Percentiles rank a stretch among this genome's conserved stretches.
Conservation (phyloP, 2,329 filamentous ascomycete species). For the Fusarium guadeloupense region DNA sequence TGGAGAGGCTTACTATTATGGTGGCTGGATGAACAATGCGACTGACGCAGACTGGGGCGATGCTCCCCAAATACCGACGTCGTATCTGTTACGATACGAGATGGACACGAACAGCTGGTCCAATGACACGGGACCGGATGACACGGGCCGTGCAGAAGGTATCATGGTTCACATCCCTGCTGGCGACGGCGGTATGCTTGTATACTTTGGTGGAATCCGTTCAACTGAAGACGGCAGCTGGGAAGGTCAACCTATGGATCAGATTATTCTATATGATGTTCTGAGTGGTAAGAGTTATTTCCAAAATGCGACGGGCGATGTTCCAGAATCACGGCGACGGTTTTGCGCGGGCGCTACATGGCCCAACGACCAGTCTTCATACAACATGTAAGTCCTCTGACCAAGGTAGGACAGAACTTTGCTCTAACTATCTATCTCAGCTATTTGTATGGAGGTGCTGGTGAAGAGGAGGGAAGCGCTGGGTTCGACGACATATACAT, state of each 20-base stretch:
- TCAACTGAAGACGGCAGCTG: conserved; percentile 59
- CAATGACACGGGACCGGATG: conserved; percentile 64
- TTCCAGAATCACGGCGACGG: conserved; percentile 61
- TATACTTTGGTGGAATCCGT: conserved; percentile 69
- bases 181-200: conserved; percentile 66
- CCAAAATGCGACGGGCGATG: conserved; percentile 62
- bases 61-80: conserved; percentile 57
- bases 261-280: conserved; percentile 69
- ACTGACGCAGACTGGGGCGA: conserved; percentile 61
- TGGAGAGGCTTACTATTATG: conserved; percentile 69
- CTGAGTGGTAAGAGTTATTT: conserved; percentile 66
- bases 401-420: too few relatives aligned
- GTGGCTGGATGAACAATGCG: conserved; percentile 67
- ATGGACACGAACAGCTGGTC: conserved; percentile 62
- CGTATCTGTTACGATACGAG: conserved; percentile 64
- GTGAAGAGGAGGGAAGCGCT: conserved; percentile 54
- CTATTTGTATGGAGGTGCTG: conserved; percentile 69
- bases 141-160: conserved; percentile 65
- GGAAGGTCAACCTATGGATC: conserved; percentile 56
- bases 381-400: conserved; percentile 65
- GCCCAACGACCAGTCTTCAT: conserved; percentile 67
- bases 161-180: conserved; percentile 68
- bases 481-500: conserved; percentile 71
- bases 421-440: conserved; percentile 47
- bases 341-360: conserved; percentile 71